A percentile compares a stretch with the other conserved stretches of the same genome.
Conservation (phyloP, 495 filamentous ascomycete genomes). For the Platismatia glauca region DNA sequence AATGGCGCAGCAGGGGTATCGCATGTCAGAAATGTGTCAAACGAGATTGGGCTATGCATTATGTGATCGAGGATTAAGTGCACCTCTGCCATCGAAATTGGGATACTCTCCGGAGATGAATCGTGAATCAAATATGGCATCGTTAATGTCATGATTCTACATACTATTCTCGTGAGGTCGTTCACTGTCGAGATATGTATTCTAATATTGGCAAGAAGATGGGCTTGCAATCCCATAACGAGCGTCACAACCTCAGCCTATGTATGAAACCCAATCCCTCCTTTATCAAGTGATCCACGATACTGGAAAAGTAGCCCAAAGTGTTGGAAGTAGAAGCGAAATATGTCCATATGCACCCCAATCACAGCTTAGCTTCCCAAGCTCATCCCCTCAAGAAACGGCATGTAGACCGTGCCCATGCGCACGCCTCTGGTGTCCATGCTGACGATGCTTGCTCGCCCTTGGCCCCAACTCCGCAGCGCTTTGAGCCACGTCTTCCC, state of each 20-base stretch:
- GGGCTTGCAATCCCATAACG: conserved; percentile 1
- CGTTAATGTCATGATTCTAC: background rate
- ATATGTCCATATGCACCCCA: background rate
- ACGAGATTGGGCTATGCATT: too few relatives aligned
- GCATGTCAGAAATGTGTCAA: background rate
- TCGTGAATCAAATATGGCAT: background rate
- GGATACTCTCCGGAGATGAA: background rate
- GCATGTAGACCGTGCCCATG: background rate
- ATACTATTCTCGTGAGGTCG: background rate
- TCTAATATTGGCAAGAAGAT: background rate
- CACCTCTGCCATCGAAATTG: background rate
- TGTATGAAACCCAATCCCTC: background rate
- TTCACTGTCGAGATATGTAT: background rate
- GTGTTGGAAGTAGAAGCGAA: background rate
- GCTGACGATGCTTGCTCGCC: background rate
- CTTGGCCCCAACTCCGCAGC: background rate
- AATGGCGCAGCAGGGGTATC: background rate
- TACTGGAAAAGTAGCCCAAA: background rate
- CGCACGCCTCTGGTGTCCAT: background rate
- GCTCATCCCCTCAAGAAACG: background rate
- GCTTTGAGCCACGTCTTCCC: background rate
- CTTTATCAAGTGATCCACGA: background rate
- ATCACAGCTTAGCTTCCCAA: background rate
- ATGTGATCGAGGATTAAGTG: too few relatives aligned
- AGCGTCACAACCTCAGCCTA: background rate